phyloP scores from a whole-genome alignment of 257 asterid genomes.

The Lycium barbarum region DNA sequence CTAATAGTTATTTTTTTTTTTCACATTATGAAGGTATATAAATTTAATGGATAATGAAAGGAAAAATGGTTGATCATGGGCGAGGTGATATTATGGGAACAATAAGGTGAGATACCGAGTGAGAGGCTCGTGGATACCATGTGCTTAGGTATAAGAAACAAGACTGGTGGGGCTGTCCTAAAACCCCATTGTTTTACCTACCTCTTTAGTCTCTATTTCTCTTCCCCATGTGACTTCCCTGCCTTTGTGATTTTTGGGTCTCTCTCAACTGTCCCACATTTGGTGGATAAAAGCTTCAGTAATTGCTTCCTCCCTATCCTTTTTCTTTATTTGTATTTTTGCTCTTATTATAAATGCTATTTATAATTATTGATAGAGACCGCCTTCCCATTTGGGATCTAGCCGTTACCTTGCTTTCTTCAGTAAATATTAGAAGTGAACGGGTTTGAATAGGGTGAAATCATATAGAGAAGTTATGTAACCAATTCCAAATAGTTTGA shows the following conservation, averaged over 20 bases:
- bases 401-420: background rate
- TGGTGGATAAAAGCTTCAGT: conserved; percentile 42
- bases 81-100: conserved; percentile 52
- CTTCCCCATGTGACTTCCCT: conserved; percentile 55
- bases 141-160: conserved; percentile 74
- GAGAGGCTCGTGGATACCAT: conserved; percentile 60
- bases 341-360: background rate
- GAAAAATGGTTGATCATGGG: conserved; percentile 33
- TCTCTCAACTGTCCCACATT: conserved; percentile 52
- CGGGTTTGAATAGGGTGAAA: background rate
- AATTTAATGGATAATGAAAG: background rate
- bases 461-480: background rate
- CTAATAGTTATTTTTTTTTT: no score
- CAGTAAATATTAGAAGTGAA: background rate
- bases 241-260: conserved; percentile 42
- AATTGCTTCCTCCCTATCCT: conserved; percentile 25
- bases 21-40: background rate
- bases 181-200: conserved; percentile 55
- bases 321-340: background rate
- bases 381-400: conserved; percentile 7
- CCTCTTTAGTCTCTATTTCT: conserved; percentile 53
- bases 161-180: conserved; percentile 65
- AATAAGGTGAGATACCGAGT: conserved; percentile 59
- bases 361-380: conserved; percentile 30
- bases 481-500: background rate